phyloP scores from a whole-genome alignment of 495 filamentous ascomycete genomes.

The Penicillium coffeae region DNA sequence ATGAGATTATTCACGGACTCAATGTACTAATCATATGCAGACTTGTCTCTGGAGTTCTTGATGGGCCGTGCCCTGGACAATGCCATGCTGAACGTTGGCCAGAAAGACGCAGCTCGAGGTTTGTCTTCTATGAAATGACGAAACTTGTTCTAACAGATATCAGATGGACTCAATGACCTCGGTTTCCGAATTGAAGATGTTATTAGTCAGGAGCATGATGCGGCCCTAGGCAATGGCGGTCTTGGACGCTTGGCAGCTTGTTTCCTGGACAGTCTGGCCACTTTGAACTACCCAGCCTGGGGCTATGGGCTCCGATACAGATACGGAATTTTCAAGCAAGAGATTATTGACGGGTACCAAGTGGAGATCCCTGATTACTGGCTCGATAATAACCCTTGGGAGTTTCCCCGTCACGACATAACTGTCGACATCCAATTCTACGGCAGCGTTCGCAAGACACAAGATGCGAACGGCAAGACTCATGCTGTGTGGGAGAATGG shows the following conservation, averaged over 20 bases:
- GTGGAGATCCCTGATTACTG: slow-evolving; percentile 98
- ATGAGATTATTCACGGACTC: background rate
- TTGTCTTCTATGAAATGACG: slow-evolving; percentile 8
- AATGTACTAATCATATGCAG: slow-evolving; percentile 26
- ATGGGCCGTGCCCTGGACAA: slow-evolving; percentile 97
- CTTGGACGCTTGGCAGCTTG: slow-evolving; percentile 92
- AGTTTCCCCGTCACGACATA: slow-evolving; percentile 92
- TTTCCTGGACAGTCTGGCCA: slow-evolving; percentile 93
- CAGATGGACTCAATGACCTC: slow-evolving; percentile 79
- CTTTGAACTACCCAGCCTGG: slow-evolving; percentile 93
- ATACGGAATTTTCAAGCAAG: slow-evolving; percentile 99
- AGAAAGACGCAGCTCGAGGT: slow-evolving; percentile 82
- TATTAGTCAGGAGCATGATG: slow-evolving; percentile 92
- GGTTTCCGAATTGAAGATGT: slow-evolving; percentile 97
- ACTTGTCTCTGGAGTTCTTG: slow-evolving; percentile 92
- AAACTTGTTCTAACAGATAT: background rate
- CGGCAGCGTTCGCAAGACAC: slow-evolving; percentile 68
- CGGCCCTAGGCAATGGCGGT: slow-evolving; percentile 92
- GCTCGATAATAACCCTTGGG: slow-evolving; percentile 99
- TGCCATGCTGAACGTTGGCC: slow-evolving; percentile 92
- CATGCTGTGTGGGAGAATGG: slow-evolving; percentile 80
- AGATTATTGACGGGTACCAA: slow-evolving; percentile 96
- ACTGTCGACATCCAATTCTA: slow-evolving; percentile 97
- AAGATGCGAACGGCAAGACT: slow-evolving; percentile 72
- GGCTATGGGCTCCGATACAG: slow-evolving; percentile 92